Evolutionary conservation across 2,329 filamentous ascomycete species (phyloP).

Genomic region (Parasarocladium wereldwijsianum): DNA sequence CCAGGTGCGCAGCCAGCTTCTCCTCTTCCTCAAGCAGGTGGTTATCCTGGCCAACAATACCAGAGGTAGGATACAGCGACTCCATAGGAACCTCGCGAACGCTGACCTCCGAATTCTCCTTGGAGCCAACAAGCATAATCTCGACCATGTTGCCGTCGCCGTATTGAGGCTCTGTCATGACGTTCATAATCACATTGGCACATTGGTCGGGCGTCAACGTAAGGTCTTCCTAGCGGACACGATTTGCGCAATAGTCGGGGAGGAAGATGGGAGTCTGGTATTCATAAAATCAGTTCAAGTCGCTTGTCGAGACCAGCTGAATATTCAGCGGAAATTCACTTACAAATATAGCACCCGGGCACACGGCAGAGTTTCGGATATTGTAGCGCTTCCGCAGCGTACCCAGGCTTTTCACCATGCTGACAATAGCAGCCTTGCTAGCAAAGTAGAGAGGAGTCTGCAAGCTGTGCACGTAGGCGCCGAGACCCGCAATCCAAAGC

Average conservation of each 20-base stretch:
- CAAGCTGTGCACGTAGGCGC: slow-evolving; percentile 14
- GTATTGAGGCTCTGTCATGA: slow-evolving; percentile 7
- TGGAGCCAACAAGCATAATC: slow-evolving; percentile 7
- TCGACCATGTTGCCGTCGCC: slow-evolving; percentile 10
- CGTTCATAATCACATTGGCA: slow-evolving; percentile 6
- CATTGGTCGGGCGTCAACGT: slow-evolving; percentile 4
- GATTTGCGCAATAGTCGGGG: slow-evolving; percentile 6
- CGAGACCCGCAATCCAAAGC: slow-evolving; percentile 14
- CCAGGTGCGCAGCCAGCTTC: slow-evolving; percentile 1
- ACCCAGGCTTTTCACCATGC: slow-evolving; percentile 8
- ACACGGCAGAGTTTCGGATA: slow-evolving; percentile 9
- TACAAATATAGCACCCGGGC: slow-evolving; percentile 6
- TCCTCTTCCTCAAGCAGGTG: slow-evolving; percentile 2
- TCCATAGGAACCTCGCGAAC: slow-evolving; percentile 6
- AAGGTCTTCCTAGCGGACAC: slow-evolving; percentile 5
- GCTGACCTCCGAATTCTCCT: slow-evolving; percentile 5
- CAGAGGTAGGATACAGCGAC: slow-evolving; percentile 2
- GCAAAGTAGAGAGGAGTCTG: slow-evolving; percentile 16
- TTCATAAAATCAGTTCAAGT: background rate
- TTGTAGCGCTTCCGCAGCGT: slow-evolving; percentile 6
- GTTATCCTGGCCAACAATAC: background rate
- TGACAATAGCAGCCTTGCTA: slow-evolving; percentile 14
- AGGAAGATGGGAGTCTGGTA: slow-evolving; percentile 6
- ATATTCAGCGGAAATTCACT: no score
- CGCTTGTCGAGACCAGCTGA: background rate